Evolutionary conservation across 345 rosid species (phyloP).

Genomic region (Crucihimalaya himalaica): DNA sequence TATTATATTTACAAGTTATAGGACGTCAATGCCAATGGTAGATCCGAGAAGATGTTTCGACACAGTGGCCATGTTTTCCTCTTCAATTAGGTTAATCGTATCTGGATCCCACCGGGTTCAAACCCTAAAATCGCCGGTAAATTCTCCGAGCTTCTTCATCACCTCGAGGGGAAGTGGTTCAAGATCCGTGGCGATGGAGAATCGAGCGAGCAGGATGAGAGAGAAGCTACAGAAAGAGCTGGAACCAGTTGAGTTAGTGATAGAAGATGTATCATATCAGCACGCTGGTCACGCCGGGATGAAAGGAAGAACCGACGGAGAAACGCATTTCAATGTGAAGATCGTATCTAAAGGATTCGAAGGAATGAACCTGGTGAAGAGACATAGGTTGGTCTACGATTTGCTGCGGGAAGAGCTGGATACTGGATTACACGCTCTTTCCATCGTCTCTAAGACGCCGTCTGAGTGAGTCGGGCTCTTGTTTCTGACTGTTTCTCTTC

Average conservation of each 20-base stretch:
- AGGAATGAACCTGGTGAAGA: constrained; percentile 91
- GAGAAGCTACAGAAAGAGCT: constrained; percentile 74
- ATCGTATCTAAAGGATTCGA: constrained; percentile 77
- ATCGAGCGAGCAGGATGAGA: constrained; percentile 71
- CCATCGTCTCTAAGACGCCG: constrained; percentile 87
- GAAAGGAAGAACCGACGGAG: constrained; percentile 67
- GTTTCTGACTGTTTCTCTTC: not conserved
- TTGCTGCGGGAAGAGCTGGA: constrained; percentile 82
- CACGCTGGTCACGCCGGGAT: constrained; percentile 96
- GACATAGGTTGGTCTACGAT: constrained; percentile 77
- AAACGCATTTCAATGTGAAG: constrained; percentile 86
- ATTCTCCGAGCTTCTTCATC: not conserved
- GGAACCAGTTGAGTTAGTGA: constrained; percentile 61
- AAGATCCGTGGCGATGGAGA: constrained; percentile 45
- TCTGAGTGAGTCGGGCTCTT: no score
- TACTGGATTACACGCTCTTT: constrained; percentile 81
- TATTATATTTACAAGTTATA: not conserved
- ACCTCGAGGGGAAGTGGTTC: constrained; percentile 4
- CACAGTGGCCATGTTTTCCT: constrained; percentile 29
- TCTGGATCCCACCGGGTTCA: constrained; percentile 21
- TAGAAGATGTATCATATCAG: constrained; percentile 88
- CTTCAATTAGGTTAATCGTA: constrained; percentile 36
- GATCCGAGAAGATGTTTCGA: not conserved
- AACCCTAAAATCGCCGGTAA: constrained; percentile 27
- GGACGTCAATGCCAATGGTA: not conserved